Evolutionary conservation across 2,329 filamentous ascomycete genomes (phyloP), one percentile per base, ranked within the genome.

Genomic region (Aspergillus sp.): DNA sequence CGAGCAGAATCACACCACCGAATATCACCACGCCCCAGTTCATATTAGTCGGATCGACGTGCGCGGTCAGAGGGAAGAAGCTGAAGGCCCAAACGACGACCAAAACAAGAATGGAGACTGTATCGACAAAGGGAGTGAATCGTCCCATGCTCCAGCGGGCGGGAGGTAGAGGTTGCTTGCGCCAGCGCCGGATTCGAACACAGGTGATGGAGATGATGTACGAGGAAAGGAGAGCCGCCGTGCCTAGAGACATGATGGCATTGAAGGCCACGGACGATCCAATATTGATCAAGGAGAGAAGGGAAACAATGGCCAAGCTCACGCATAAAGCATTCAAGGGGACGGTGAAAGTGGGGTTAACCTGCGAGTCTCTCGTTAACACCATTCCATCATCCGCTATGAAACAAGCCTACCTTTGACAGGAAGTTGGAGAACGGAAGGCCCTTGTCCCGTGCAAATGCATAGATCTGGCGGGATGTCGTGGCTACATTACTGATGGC

Each of bases 161-260:
- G 9, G 65, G 67, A 1, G 68, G 68, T 57, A 70, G 41, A 54
- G 64, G 55, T 64, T 68, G 19, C 62, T 64, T 17, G 65, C 62
- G 41, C 61, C 63, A 47, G 61, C 65, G 47, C 62, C 59, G 11
- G 42, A 80, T 71, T 22, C 75, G 74, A 14, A 83, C 70, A 2
- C 78, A 80, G n/a, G 78, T 72, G 55, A 82, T 75, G 51, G 76
- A 78, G 59, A 81, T 79, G 65, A 82, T 73, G 77, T 43, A 57
- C 57, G 80, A 6, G 77, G 79, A 11, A 73, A 72, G 3, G 5
- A 47, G 32, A 0, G 76, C 74, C 3, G 72, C 74, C 32, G 77
- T 70, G 11, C 73, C 73, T 0, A 83, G 69, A 1, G 77, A 79
- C 14, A 76, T 73, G 49, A 82, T 78, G 49, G 75, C 76, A 59